Percentiles rank a stretch among this genome's conserved stretches.
Conservation (phyloP, 306 rosid species). For the Fragaria iinumae region DNA sequence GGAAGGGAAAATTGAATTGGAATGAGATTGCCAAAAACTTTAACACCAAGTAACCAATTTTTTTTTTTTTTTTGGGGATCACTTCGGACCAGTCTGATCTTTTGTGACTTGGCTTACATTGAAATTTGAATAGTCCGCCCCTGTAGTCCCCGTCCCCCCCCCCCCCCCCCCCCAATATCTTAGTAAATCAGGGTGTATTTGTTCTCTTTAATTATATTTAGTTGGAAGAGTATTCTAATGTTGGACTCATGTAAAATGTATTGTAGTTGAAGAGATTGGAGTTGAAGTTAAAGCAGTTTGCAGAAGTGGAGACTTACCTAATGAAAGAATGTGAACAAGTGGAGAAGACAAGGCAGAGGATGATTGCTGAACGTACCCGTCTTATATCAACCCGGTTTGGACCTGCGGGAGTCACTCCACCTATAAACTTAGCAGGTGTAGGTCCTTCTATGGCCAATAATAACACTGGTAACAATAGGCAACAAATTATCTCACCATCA, state of each 20-base stretch:
- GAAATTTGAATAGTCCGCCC: background rate
- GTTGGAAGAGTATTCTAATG: background rate
- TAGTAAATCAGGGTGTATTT: background rate
- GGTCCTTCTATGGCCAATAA: conserved; percentile 70
- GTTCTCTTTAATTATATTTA: background rate
- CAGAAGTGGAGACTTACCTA: conserved; percentile 90
- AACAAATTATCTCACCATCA: conserved; percentile 66
- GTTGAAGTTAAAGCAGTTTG: conserved; percentile 97
- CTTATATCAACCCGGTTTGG: conserved; percentile 68
- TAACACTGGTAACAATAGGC: conserved; percentile 67
- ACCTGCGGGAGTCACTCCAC: conserved; percentile 51
- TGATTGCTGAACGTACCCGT: conserved; percentile 75
- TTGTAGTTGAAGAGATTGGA: conserved; percentile 93
- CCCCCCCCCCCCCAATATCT: too few relatives aligned
- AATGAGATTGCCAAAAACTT: too few relatives aligned
- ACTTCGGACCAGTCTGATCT: too few relatives aligned
- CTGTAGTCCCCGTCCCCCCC: too few relatives aligned
- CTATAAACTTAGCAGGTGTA: conserved; percentile 48
- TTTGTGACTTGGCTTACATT: too few relatives aligned
- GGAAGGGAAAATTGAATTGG: too few relatives aligned
- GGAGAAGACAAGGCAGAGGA: conserved; percentile 83
- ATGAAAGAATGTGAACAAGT: conserved; percentile 98
- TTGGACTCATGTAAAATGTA: background rate
- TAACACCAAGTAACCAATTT: too few relatives aligned
- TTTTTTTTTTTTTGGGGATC: too few relatives aligned